These are phyloP conservation scores for Alternaria sp. DNA, from an alignment of 2,329 filamentous ascomycete species.

Conservation along the genomic window DNA sequence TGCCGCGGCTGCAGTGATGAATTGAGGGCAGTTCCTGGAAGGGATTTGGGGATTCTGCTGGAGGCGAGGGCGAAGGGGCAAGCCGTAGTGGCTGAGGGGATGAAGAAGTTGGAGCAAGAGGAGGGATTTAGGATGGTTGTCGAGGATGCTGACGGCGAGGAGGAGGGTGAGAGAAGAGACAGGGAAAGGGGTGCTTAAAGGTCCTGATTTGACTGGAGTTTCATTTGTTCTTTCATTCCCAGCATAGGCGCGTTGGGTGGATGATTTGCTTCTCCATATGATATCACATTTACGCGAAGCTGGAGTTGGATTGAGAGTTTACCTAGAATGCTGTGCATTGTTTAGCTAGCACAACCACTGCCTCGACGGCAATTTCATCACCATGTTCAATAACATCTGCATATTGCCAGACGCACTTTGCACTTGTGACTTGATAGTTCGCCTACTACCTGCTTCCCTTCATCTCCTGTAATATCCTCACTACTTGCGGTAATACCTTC, in stretches of 20 bases:
- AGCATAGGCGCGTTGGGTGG: neutral
- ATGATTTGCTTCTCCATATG: neutral
- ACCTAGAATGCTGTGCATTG: conserved; percentile 8
- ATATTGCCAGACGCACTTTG: neutral
- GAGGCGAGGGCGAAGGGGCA: conserved; percentile 18
- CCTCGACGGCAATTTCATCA: conserved; percentile 6
- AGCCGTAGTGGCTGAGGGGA: neutral
- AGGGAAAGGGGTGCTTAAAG: neutral
- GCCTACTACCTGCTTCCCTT: conserved; percentile 2
- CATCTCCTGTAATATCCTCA: conserved; percentile 35
- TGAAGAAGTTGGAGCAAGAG: neutral
- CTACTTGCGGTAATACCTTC: conserved; percentile 45
- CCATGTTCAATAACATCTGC: neutral
- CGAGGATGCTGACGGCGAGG: conserved; percentile 7
- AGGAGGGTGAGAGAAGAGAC: conserved; percentile 6
- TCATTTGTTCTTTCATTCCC: neutral
- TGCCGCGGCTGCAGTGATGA: conserved; percentile 43
- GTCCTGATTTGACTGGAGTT: neutral
- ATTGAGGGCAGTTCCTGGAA: conserved; percentile 28
- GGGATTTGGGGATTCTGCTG: conserved; percentile 31
- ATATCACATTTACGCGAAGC: conserved; percentile 1
- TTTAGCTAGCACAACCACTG: conserved; percentile 6
- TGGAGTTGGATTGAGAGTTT: neutral
- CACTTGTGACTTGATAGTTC: neutral
- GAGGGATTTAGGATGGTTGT: conserved; percentile 16